Evolutionary conservation across 1,284 basidiomycete genomes (phyloP), one percentile per base, ranked within the genome.

Genomic region (Puccinia triticina): DNA sequence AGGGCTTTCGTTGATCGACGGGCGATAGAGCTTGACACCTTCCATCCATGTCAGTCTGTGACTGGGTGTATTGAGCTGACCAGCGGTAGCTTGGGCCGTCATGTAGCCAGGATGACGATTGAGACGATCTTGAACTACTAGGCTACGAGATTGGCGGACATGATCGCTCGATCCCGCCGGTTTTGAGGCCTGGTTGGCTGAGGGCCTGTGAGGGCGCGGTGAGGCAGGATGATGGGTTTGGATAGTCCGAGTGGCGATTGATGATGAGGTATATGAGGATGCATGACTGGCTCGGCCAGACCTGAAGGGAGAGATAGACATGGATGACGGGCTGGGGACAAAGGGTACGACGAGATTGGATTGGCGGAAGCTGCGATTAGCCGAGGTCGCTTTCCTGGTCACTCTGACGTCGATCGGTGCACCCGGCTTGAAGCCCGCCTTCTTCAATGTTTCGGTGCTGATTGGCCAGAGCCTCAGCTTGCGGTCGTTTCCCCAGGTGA

Each of bases 401-500:
- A 89, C 87, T 32, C 89, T 86, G 1, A 90, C 89, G 32, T 88
- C 86, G 82, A 91, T 90, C 0, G 88, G 88, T 1, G 86, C 85
- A 26, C 89, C 89, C 23, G 88, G 88, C 34, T 87, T 86, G 85
- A 89, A 90, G 1, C 90, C 90, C 12, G 88, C 88, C 43, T 87
- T 85, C 85, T 87, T 83, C 0, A 84, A 91, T 37, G 90, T 89
- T 61, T 93, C 92, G 0, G 89, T 87, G 72, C 92, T 90, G 5
- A 98, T 89, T 0, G 95, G 95, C 94, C 95, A 98, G 84, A 98
- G 93, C 12, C 94, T 89, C 50, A 99, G 88, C 0, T 93, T 96
- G 64, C 94, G 91, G 86, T 98, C 97, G 87, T 96, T 96, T 1
- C 94, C 94, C 96, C 96, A 98, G 0, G 96, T 98, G 74, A 99